Evolutionary conservation across 2,329 filamentous ascomycete species (phyloP), one percentile per base, ranked within the genome.

Genomic region (Alternaria burnsii): DNA sequence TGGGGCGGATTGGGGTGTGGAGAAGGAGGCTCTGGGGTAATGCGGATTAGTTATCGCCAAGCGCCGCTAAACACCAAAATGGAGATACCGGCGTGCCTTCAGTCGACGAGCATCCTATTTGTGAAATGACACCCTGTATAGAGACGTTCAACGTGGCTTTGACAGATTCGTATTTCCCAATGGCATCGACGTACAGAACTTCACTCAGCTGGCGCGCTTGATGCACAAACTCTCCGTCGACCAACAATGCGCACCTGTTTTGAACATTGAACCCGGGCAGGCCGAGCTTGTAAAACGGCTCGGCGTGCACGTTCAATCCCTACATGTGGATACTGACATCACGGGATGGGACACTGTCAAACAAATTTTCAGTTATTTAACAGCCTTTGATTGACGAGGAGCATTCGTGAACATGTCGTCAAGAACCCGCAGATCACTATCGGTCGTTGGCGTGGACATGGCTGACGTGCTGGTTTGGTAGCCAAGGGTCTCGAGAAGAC

Each of bases 1-100:
- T 40, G 30, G 30, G 43, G 30, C 38, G 44, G 38, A 7, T 40
- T 46, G 57, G 57, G 46, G 57, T 56, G 57, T 56, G 57, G 52
- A 59, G 57, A 59, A 51, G 44, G 44, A 48, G 18, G 44, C 16
- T 56, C 57, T 59, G 57, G 57, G 57, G 57, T 59, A 59, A 56
- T 56, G 57, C 52, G 52, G 52, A 56, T 48, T 55, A 46, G 38
- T 46, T 28, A 14, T 40, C 54, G 57, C 57, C 57, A 56, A 59
- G 57, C 38, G 10, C 26, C 38, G 32, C 57, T 59, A 56, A 30
- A 30, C 28, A 30, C 11, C 28, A 30, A 11, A 30, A 30, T 2
- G 28, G 28, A 30, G 28, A 30, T 30, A 30, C 28, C 28, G 28
- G 28, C 43, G 43, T 47, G 43, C 26, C 1, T 14, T 18, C 4